Evolutionary conservation across 345 rosid genomes (phyloP), one percentile per base, ranked within the genome.

Genomic region (Euclidium syriacum): DNA sequence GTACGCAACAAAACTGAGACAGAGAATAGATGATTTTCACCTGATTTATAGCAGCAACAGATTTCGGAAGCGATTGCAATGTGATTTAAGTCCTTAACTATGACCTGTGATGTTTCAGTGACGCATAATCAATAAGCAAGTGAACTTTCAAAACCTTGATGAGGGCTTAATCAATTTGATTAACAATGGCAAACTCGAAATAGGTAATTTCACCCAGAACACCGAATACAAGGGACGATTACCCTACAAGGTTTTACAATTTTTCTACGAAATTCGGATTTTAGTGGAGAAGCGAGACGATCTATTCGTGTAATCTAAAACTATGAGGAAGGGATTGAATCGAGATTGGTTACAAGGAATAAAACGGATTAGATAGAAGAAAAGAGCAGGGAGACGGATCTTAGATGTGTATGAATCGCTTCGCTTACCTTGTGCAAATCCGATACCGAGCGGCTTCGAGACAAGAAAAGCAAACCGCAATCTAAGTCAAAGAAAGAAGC

Each of bases 391-490:
- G 25, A 34, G 38, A 62, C 4, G 40, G 46, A 53, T 65, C 63
- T 34, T 8, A 65, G 54, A 43, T 43, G 54, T 54, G 62, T 40
- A 6, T 44, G 55, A 54, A 54, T 43, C 54, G 47, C 54, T 43
- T 43, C 54, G 47, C 54, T 43, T 54, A 65, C 70, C 63, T 65
- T 43, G 6, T 26, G 4, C 62, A 35, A 55, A 30, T 6, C 54
- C 54, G 10, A 18, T 1, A 39, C 33, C 34, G 33, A 40, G 32
- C 61, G 30, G 17, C n/a, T n/a, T 8, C 34, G 34, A 50, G 58
- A 52, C 25, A 11, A 18, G 6, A 30, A 11, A 30, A 29, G 8
- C 38, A 17, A 51, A 51, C 39, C 56, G n/a, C n/a, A n/a, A 51
- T 1, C 47, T 10, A 41, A 20, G 22, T 27, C 59, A 39, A 39